Evolutionary conservation across 2,329 filamentous ascomycete genomes (phyloP).

Genomic region (Xylariaceae sp.): DNA sequence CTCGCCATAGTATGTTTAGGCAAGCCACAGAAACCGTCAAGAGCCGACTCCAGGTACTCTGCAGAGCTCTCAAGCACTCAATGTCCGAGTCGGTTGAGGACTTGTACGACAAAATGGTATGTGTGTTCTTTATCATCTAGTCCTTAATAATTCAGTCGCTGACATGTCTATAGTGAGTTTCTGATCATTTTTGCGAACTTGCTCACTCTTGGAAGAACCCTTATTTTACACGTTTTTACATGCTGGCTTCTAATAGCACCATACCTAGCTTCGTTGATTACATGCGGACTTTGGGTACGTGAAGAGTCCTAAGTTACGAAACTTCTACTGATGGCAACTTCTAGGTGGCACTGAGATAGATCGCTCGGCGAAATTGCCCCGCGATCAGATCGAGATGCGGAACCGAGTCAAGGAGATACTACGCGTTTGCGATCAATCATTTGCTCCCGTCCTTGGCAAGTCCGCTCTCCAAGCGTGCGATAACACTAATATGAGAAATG

Average conservation of each 20-base stretch:
- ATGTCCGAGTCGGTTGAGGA: slow-evolving; percentile 12
- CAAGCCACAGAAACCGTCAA: slow-evolving; percentile 40
- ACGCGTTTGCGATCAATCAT: slow-evolving; percentile 13
- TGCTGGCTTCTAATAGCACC: too few species aligned
- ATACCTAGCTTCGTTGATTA: slow-evolving; percentile 22
- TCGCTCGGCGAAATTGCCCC: slow-evolving; percentile 5
- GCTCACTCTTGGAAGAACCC: too few species aligned
- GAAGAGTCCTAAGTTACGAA: neutral
- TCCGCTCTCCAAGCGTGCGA: neutral
- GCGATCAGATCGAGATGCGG: slow-evolving; percentile 14
- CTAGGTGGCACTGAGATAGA: slow-evolving; percentile 18
- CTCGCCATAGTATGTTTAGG: slow-evolving; percentile 46
- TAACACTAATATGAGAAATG: neutral
- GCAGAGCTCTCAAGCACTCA: slow-evolving; percentile 9
- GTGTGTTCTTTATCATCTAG: too few species aligned
- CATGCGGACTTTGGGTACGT: slow-evolving; percentile 22
- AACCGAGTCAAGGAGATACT: slow-evolving; percentile 8
- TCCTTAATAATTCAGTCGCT: too few species aligned
- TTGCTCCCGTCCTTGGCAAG: slow-evolving; percentile 12
- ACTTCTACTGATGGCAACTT: slow-evolving; percentile 9
- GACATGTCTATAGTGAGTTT: too few species aligned
- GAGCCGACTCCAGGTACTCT: slow-evolving; percentile 37
- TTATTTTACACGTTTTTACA: too few species aligned
- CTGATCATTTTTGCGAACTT: too few species aligned
- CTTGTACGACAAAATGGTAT: slow-evolving; percentile 13